phyloP scores from a whole-genome alignment of 768 basidiomycete genomes.

The Leccinum longicurvipes region DNA sequence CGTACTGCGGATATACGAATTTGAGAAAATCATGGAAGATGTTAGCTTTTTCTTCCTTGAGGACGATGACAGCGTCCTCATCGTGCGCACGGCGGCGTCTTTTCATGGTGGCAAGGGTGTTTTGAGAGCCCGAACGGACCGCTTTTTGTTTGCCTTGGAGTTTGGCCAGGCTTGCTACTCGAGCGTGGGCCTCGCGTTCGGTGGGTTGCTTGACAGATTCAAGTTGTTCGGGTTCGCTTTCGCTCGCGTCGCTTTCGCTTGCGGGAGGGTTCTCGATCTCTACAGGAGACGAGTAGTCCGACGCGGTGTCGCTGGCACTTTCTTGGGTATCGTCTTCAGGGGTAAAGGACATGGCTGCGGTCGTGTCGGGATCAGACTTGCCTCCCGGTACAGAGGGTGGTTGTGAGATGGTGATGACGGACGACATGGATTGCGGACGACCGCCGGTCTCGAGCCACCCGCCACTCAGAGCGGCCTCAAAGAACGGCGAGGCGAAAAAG shows the following conservation, averaged over 20 bases:
- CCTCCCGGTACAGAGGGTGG: constrained; percentile 58
- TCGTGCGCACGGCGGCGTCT: constrained; percentile 43
- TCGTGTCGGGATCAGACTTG: constrained; percentile 37
- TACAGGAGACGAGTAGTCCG: constrained; percentile 42
- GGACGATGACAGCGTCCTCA: constrained; percentile 81
- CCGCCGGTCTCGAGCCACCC: constrained; percentile 90
- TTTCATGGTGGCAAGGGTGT: constrained; percentile 40
- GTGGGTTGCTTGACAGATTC: constrained; percentile 12
- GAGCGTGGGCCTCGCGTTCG: constrained; percentile 37
- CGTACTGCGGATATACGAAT: constrained; percentile 91
- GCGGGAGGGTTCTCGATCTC: constrained; percentile 36
- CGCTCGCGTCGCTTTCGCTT: constrained; percentile 35
- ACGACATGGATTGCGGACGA: constrained; percentile 74
- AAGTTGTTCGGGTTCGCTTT: constrained; percentile 34
- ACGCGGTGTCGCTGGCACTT: constrained; percentile 25
- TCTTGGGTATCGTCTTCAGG: constrained; percentile 48
- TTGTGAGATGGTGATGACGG: constrained; percentile 81
- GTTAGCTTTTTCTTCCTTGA: constrained; percentile 86
- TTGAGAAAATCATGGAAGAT: constrained; percentile 93
- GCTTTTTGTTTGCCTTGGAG: constrained; percentile 42
- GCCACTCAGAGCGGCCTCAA: constrained; percentile 86
- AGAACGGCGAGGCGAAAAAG: constrained; percentile 93
- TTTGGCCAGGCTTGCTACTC: constrained; percentile 57
- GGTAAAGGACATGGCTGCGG: constrained; percentile 59
- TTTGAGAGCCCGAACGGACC: constrained; percentile 20